Conservation (phyloP, 2,329 filamentous ascomycete genomes). For the Aspergillus sp. region DNA sequence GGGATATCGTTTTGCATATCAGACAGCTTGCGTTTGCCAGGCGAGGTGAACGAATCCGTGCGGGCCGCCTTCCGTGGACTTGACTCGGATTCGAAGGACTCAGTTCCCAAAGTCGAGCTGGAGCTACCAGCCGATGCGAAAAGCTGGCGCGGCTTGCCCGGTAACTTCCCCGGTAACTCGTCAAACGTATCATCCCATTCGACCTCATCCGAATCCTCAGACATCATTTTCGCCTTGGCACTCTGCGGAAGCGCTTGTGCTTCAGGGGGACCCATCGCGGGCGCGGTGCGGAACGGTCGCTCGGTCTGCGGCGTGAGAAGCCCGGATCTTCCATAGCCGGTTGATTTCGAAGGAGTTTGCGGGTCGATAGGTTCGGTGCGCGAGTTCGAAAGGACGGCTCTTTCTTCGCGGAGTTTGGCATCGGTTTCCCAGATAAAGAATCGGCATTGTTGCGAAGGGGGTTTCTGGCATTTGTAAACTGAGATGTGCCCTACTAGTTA, state of each 20-base stretch:
- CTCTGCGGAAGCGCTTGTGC: conserved; percentile 23
- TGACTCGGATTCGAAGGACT: conserved; percentile 13
- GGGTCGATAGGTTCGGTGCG: conserved; percentile 42
- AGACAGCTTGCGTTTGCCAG: conserved; percentile 37
- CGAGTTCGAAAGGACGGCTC: conserved; percentile 50
- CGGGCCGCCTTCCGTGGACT: conserved; percentile 39
- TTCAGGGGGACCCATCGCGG: conserved; percentile 6
- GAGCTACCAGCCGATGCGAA: conserved; percentile 19
- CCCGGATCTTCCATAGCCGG: conserved; percentile 15
- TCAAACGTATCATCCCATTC: conserved; percentile 39
- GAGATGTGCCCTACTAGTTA: conserved; percentile 5
- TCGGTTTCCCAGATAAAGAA: conserved; percentile 65
- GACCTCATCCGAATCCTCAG: conserved; percentile 36
- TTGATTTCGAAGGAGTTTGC: conserved; percentile 25
- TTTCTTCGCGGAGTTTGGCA: conserved; percentile 54
- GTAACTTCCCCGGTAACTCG: conserved; percentile 28
- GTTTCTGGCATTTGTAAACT: conserved; percentile 60
- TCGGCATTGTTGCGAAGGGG: conserved; percentile 49
- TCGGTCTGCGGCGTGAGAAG: conserved; percentile 38
- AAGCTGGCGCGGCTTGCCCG: conserved; percentile 24
- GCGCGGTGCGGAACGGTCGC: conserved; percentile 5
- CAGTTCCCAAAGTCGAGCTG: not conserved
- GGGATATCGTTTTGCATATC: conserved; percentile 21
- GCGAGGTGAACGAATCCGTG: conserved; percentile 31
- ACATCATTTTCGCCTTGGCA: conserved; percentile 31